phyloP scores from a whole-genome alignment of 768 basidiomycete species.

The Macrolepiota fuliginosa region DNA sequence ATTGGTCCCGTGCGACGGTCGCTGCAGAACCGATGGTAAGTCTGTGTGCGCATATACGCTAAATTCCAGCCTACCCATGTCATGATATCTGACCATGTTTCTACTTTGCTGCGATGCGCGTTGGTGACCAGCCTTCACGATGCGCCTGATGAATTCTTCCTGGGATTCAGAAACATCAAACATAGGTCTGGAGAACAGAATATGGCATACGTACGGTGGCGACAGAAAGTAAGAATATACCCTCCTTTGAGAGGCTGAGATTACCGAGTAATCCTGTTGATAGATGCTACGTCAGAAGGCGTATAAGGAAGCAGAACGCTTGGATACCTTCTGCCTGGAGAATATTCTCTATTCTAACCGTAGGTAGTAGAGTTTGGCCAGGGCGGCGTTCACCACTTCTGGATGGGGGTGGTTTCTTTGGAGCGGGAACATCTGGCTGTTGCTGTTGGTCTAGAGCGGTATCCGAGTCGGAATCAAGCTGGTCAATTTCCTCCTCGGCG shows the following conservation, averaged over 20 bases:
- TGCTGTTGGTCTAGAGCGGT: conserved; percentile 34
- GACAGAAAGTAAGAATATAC: conserved; percentile 67
- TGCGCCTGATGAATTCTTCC: conserved; percentile 85
- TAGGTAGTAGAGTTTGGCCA: conserved; percentile 68
- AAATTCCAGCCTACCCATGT: conserved; percentile 59
- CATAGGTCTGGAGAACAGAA: neutral
- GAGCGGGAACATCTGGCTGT: conserved; percentile 18
- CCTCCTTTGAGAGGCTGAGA: conserved; percentile 73
- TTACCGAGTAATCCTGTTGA: conserved; percentile 28
- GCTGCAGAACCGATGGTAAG: conserved; percentile 35
- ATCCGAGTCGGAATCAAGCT: conserved; percentile 58
- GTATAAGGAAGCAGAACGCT: neutral
- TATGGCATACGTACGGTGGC: conserved; percentile 58
- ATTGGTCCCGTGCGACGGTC: conserved; percentile 54
- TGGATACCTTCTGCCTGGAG: conserved; percentile 72
- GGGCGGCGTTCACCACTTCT: conserved; percentile 44
- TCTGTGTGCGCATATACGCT: conserved; percentile 1
- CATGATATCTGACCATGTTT: conserved; percentile 60
- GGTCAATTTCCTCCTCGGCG: conserved; percentile 65
- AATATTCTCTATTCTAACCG: conserved; percentile 69
- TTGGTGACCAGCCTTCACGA: conserved; percentile 66
- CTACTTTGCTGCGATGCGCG: conserved; percentile 59
- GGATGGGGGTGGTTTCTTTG: conserved; percentile 24
- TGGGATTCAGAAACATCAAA: conserved; percentile 27
- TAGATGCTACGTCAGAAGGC: conserved; percentile 29